phyloP scores from a whole-genome alignment of 176 grass and related monocot genomes.

The Eleusine coracana region DNA sequence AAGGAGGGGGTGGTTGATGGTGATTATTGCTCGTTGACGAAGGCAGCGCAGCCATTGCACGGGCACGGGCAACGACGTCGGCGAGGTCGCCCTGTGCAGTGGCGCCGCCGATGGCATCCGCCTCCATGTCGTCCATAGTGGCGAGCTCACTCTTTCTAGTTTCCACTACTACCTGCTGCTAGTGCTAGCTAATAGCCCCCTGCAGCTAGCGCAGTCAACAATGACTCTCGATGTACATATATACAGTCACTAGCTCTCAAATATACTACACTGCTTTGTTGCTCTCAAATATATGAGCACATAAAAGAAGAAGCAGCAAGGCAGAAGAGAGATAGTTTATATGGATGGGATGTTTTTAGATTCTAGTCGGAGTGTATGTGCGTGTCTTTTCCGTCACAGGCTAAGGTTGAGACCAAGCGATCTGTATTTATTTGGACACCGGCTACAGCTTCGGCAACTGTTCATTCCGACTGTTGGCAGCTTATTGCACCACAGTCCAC shows the following conservation, averaged over 20 bases:
- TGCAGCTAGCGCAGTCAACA: background rate
- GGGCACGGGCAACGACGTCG: constrained; percentile 49
- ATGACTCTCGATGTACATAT: background rate
- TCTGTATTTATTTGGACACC: constrained; percentile 53
- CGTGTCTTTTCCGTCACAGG: constrained; percentile 38
- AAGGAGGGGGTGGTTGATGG: background rate
- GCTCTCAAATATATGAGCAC: background rate
- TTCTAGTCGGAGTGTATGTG: background rate
- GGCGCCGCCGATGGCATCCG: constrained; percentile 29
- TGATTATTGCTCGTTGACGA: background rate
- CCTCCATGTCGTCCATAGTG: constrained; percentile 48
- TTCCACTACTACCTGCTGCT: background rate
- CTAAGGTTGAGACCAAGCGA: constrained; percentile 34
- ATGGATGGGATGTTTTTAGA: constrained; percentile 48
- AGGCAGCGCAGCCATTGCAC: constrained; percentile 17
- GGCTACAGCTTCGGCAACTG: constrained; percentile 35
- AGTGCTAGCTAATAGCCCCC: background rate
- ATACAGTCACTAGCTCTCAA: background rate
- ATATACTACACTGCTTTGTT: background rate
- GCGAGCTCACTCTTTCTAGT: constrained; percentile 32
- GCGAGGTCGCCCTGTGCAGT: constrained; percentile 56
- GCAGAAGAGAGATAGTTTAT: background rate
- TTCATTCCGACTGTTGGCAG: constrained; percentile 39
- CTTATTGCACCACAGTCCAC: constrained; percentile 43
- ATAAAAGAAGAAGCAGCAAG: background rate